Evolutionary conservation across 495 filamentous ascomycete species (phyloP).

Genomic region (Lasiosphaeriaceae sp.): DNA sequence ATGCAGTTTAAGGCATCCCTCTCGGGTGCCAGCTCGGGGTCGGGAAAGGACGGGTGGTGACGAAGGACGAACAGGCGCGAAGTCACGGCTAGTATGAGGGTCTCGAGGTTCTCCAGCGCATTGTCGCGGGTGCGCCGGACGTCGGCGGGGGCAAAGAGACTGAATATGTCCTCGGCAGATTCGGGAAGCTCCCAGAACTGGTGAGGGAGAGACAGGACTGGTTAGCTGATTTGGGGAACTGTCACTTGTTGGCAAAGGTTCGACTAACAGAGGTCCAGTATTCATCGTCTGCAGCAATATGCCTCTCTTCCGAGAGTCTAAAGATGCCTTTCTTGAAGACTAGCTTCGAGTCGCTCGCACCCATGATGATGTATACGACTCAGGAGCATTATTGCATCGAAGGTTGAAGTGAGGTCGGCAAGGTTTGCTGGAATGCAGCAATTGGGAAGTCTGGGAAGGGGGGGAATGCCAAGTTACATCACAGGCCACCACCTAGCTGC

Average conservation of each 20-base stretch:
- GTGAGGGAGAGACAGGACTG: not conserved
- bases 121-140: conserved; percentile 87
- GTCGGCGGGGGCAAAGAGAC: conserved; percentile 89
- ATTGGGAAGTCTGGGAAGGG: too few relatives aligned
- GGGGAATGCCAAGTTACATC: too few relatives aligned
- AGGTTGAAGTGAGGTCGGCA: not conserved
- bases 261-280: conserved; percentile 86
- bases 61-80: conserved; percentile 76
- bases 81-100: conserved; percentile 75
- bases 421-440: not conserved
- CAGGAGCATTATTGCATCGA: conserved; percentile 23
- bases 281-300: conserved; percentile 81
- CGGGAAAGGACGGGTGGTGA: conserved; percentile 86
- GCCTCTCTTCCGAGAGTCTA: conserved; percentile 82
- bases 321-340: conserved; percentile 99
- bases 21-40: conserved; percentile 84
- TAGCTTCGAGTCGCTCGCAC: conserved; percentile 98
- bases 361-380: conserved; percentile 55
- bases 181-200: conserved; percentile 99
- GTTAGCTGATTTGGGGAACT: not conserved
- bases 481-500: not conserved
- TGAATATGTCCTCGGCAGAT: conserved; percentile 93
- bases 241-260: not conserved
- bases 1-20: conserved; percentile 91
- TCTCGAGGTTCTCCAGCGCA: conserved; percentile 86